Evolutionary conservation across 225 moss, liverwort and hornwort genomes (phyloP), one percentile per base, ranked within the genome.

Genomic region (Pleurozium schreberi): DNA sequence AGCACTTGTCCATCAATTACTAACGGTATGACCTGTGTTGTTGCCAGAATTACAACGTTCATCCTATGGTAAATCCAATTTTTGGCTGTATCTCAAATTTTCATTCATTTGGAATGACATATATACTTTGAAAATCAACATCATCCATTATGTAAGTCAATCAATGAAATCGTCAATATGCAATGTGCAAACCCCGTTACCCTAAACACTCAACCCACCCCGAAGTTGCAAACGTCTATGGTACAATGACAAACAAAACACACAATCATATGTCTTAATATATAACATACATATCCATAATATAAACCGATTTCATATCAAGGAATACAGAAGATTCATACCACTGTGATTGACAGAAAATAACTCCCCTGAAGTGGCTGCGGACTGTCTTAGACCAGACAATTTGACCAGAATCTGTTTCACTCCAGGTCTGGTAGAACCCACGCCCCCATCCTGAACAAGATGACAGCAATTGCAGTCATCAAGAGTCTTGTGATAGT

Each of bases 341-440:
- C 91, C 94, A 80, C 59, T 42, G 25, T 86, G 70, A 50, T 80
- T 89, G 75, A 74, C 59, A 27, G 73, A 82, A 84, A 79, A 16
- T 23, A 74, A 57, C 66, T 79, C 74, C 25, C 52, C 52, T 83
- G 79, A 40, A 86, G 86, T 76, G n/a, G 81, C 42, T 76, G 82
- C n/a, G 23, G 59, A 47, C 28, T 88, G 88, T 59, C 43, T 75
- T 61, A 90, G 70, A 52, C 84, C 81, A 82, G 89, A 92, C 47
- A 93, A 67, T 86, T 19, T 90, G 47, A 94, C 84, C 81, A 92
- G 73, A 82, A 88, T 85, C 64, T 94, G 90, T 89, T 90, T 94
- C 84, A 93, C 91, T 90, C 84, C 86, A 89, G 84, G 59, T 66
- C 69, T 76, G 59, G 43, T 69, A 90, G 87, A 82, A 81, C n/a